Conservation (phyloP, 306 rosid genomes). For the Fagus crenata region DNA sequence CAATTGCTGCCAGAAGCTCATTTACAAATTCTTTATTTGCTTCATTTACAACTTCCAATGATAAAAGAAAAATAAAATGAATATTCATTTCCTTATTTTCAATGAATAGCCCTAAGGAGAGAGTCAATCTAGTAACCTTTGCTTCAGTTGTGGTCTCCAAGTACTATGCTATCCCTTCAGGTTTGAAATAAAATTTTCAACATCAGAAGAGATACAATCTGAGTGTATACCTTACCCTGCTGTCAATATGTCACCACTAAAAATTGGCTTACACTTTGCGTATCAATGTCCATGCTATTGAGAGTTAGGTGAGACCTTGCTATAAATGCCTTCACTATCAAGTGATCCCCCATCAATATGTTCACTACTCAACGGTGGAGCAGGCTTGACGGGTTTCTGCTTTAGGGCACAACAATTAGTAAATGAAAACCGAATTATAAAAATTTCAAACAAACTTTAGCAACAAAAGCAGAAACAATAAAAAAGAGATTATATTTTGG, state of each 20-base stretch:
- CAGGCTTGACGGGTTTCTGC: conserved; percentile 22
- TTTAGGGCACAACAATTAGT: not conserved
- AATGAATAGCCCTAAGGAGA: not conserved
- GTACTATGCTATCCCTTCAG: not conserved
- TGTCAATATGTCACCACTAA: not conserved
- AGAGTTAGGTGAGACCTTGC: conserved; percentile 6
- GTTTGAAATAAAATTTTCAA: not conserved
- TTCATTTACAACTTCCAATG: not conserved
- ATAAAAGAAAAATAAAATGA: not conserved
- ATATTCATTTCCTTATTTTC: not conserved
- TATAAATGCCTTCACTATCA: conserved; percentile 12
- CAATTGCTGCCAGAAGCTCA: not conserved
- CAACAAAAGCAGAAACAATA: not conserved
- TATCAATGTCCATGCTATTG: conserved; percentile 3
- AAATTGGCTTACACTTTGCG: not conserved
- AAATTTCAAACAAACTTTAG: too few relatives aligned
- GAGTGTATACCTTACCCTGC: not conserved
- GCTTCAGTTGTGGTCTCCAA: not conserved
- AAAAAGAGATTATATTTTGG: not conserved
- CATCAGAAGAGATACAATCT: not conserved
- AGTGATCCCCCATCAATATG: conserved; percentile 10
- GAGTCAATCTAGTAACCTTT: not conserved
- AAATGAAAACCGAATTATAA: not conserved
- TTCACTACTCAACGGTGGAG: conserved; percentile 21
- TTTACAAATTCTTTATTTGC: not conserved